Conservation (phyloP, 2,329 filamentous ascomycete genomes). For the Phyllosticta citriasiana region DNA sequence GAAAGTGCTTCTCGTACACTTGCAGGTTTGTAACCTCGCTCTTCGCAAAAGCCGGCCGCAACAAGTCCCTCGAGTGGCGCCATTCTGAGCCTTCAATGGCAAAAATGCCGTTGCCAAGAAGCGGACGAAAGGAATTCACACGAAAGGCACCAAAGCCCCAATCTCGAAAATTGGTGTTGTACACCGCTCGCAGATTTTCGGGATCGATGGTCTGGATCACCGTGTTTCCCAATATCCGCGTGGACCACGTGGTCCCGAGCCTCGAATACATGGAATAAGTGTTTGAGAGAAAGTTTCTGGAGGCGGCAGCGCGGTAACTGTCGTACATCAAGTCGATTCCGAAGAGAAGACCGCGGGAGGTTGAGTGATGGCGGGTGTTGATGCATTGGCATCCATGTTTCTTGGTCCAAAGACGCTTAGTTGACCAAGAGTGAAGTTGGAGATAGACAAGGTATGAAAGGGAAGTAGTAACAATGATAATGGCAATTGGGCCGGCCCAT, state of each 20-base stretch:
- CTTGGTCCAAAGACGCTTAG: constrained; percentile 12
- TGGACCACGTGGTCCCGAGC: not conserved
- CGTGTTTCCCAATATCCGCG: constrained; percentile 19
- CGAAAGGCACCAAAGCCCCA: constrained; percentile 30
- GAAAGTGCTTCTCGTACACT: constrained; percentile 17
- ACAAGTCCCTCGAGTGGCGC: constrained; percentile 20
- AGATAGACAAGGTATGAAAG: not conserved
- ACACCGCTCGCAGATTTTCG: constrained; percentile 38
- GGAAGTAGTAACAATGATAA: not conserved
- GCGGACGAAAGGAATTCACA: constrained; percentile 25
- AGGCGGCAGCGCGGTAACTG: constrained; percentile 19
- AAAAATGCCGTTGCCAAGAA: constrained; percentile 38
- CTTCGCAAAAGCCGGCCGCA: constrained; percentile 21
- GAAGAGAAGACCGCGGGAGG: constrained; percentile 27
- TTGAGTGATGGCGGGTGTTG: constrained; percentile 35
- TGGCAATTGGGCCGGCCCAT: not conserved
- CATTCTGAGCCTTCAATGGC: constrained; percentile 27
- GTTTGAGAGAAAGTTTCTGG: not conserved
- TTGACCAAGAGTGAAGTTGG: not conserved
- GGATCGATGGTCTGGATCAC: constrained; percentile 35
- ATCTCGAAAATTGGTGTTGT: constrained; percentile 37
- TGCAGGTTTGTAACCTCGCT: constrained; percentile 16
- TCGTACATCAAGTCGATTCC: constrained; percentile 41
- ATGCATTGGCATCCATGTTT: constrained; percentile 39
- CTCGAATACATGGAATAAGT: not conserved